phyloP scores from a whole-genome alignment of 2,329 filamentous ascomycete species.

The Rutstroemia sp. region DNA sequence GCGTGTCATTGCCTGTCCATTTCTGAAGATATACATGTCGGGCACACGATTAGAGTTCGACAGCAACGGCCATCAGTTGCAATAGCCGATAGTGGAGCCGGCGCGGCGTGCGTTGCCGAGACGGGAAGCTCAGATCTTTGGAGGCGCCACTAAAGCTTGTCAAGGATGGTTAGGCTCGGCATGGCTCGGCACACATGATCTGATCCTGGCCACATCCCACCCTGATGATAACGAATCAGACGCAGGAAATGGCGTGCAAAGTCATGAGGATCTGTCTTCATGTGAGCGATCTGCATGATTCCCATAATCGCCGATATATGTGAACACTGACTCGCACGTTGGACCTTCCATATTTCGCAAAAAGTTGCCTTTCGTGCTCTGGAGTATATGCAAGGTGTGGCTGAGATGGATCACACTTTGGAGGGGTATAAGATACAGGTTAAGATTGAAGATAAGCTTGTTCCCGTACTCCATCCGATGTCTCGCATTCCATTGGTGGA shows the following conservation, averaged over 20 bases:
- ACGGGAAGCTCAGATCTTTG: constrained; percentile 1
- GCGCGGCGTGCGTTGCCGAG: constrained; percentile 2
- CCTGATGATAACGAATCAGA: too few relatives aligned
- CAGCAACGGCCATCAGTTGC: neutral
- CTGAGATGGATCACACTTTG: neutral
- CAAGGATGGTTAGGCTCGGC: neutral
- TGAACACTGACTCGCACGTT: neutral
- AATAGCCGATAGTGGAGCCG: constrained; percentile 2
- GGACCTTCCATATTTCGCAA: neutral
- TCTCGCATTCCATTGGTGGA: neutral
- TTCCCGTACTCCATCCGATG: neutral
- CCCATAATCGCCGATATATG: neutral
- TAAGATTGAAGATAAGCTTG: constrained; percentile 6
- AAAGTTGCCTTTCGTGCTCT: neutral
- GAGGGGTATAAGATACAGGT: neutral
- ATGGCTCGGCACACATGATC: neutral
- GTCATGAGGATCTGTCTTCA: neutral
- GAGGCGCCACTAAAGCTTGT: neutral
- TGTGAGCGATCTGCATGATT: neutral
- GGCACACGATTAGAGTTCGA: neutral
- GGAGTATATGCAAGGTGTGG: neutral
- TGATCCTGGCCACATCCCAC: neutral
- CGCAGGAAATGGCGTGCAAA: neutral
- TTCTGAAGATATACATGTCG: neutral
- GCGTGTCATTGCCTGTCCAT: neutral